phyloP scores from a whole-genome alignment of 192 early-diverging fungal species.

The Fimicolochytrium jonesii region DNA sequence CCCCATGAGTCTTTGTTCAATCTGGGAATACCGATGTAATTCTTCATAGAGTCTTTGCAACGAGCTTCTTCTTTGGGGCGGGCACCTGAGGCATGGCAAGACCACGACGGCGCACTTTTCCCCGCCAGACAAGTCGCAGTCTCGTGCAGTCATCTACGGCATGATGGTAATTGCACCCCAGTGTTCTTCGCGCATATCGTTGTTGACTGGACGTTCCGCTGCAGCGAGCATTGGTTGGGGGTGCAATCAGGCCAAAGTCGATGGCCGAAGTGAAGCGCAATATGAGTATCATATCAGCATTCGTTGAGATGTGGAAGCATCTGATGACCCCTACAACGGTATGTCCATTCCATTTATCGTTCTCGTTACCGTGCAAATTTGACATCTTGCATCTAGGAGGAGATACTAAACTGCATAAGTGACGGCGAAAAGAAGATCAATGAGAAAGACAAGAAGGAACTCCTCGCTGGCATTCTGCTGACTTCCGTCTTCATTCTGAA shows the following conservation, averaged over 20 bases:
- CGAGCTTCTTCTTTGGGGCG: too few relatives aligned
- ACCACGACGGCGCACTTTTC: too few relatives aligned
- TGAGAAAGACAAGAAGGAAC: constrained; percentile 35
- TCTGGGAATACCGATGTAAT: too few relatives aligned
- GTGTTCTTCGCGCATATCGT: too few relatives aligned
- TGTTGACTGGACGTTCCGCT: too few relatives aligned
- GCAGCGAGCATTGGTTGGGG: background rate
- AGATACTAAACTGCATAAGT: constrained; percentile 24
- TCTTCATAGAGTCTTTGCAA: too few relatives aligned
- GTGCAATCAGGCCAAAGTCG: background rate
- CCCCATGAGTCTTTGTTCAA: too few relatives aligned
- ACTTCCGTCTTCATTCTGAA: constrained; percentile 54
- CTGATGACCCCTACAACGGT: constrained; percentile 61
- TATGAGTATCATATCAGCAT: constrained; percentile 52
- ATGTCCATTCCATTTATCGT: constrained; percentile 8
- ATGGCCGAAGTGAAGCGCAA: constrained; percentile 43
- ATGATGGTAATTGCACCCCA: too few relatives aligned
- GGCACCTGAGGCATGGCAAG: too few relatives aligned
- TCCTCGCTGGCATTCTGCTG: constrained; percentile 57
- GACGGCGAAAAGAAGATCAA: background rate
- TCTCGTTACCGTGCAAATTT: background rate
- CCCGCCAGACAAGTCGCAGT: background rate
- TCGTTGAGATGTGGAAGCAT: constrained; percentile 61
- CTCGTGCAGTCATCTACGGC: background rate
- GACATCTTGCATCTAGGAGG: constrained; percentile 8